Base-by-base conservation (phyloP, 2,329 filamentous ascomycete genomes). In the Aspergillus alliaceus region DNA sequence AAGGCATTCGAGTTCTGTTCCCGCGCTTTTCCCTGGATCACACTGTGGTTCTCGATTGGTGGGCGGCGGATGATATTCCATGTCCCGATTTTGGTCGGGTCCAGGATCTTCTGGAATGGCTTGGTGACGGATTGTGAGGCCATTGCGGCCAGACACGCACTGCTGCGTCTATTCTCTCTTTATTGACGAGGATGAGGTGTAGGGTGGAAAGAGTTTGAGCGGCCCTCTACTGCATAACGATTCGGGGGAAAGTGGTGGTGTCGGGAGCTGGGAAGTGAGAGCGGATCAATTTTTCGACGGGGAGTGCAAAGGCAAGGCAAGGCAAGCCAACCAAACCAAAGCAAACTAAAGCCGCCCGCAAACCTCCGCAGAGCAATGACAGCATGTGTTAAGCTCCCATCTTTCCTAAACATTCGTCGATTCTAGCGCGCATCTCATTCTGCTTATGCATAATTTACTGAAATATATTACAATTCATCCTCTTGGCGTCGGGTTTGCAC, bases 21-120 rank as follows among this genome's bases (percentile, higher is more conserved):
- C 47, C 76, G 69, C 40, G 64, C 59, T 60, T 71, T 75, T 24
- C 78, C 78, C 64, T 80, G 78, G 47, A 79, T 79, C 50, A 74
- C 56, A 40, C 58, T 66, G 46, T 66, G 56, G 27, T 69, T 65
- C 57, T 74, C 71, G 46, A 75, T 62, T 29, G 70, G 71, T 32
- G 73, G 73, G 27, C 68, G 66, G 51, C 72, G 71, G 54, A 74
- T 64, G 57, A 74, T 56, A 48, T 72, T 73, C 69, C 69, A 72
- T 56, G 71, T 67, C 50, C 68, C 69, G 51, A 76, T 67, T 69
- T 73, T 74, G 64, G 73, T 76, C 37, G 73, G 70, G 59, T 76
- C 73, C 58, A 76, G 66, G 64, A 73, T 65, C 67, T 69, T 74
- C 62, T 70, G 66, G 64, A 73, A 65, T 40, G 65, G 63, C 58